These are phyloP conservation scores for Rhizopogon roseolus DNA, from an alignment of 768 basidiomycete species.

Conservation along the genomic window DNA sequence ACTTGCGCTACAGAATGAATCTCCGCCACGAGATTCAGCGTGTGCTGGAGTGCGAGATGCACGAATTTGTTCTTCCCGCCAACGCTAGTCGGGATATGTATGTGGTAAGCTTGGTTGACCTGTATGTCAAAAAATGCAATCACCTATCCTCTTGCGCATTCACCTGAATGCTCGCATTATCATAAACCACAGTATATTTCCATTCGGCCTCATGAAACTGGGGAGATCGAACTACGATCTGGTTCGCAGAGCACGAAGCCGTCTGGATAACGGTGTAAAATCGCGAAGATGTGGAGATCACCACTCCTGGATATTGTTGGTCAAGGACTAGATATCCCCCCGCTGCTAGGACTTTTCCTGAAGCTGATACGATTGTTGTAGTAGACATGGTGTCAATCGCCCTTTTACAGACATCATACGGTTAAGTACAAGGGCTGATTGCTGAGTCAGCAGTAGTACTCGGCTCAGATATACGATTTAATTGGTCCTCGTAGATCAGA, in stretches of 20 bases:
- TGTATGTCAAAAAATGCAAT: background rate
- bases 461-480: background rate
- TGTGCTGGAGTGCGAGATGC: conserved; percentile 79
- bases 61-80: conserved; percentile 86
- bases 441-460: conserved; percentile 23
- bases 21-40: conserved; percentile 65
- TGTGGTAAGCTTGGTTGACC: conserved; percentile 2
- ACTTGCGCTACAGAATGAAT: conserved; percentile 39
- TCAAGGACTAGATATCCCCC: conserved; percentile 98
- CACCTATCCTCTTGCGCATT: conserved; percentile 18
- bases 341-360: conserved; percentile 92
- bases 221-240: conserved; percentile 78
- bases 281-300: conserved; percentile 88
- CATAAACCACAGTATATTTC: conserved; percentile 53
- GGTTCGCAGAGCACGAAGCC: conserved; percentile 20
- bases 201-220: conserved; percentile 85
- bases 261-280: conserved; percentile 80
- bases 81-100: conserved; percentile 17
- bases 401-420: background rate
- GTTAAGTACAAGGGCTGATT: background rate
- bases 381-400: conserved; percentile 34
- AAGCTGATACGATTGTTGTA: conserved; percentile 77
- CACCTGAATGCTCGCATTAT: conserved; percentile 23
- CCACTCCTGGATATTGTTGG: conserved; percentile 76
- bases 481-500: too few relatives aligned